These are phyloP conservation scores for Fusarium sp. DNA, from an alignment of 2,329 filamentous ascomycete species.

Conservation along the genomic window DNA sequence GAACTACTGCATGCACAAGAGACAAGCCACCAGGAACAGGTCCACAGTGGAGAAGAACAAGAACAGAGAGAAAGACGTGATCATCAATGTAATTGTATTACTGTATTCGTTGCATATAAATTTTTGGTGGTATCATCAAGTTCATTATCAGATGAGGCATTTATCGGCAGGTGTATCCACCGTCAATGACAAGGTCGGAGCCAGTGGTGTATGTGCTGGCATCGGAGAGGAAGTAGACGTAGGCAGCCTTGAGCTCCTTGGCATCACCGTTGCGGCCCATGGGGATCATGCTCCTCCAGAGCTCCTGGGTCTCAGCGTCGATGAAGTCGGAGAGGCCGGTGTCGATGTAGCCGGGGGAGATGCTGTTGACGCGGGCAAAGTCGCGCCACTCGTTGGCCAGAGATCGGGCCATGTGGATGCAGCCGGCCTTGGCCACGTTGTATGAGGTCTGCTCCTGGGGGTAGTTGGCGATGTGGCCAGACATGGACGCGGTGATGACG, in stretches of 20 bases:
- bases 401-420: conserved; percentile 61
- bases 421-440: conserved; percentile 73
- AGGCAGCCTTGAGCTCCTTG: conserved; percentile 82
- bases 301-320: conserved; percentile 74
- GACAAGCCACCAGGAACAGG: conserved; percentile 13
- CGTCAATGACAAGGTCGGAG: conserved; percentile 78
- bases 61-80: neutral
- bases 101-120: conserved; percentile 11
- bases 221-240: conserved; percentile 81
- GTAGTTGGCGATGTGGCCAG: conserved; percentile 77
- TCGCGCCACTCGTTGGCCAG: conserved; percentile 76
- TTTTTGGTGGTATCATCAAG: conserved; percentile 30
- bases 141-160: conserved; percentile 27
- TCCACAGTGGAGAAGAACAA: conserved; percentile 21
- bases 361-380: conserved; percentile 74
- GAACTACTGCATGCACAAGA: conserved; percentile 12
- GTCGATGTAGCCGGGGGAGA: conserved; percentile 77
- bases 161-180: conserved; percentile 71
- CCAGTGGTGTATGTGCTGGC: conserved; percentile 82
- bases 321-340: conserved; percentile 77
- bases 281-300: conserved; percentile 81
- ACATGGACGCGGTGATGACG: conserved; percentile 78
- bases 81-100: conserved; percentile 33
- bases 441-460: conserved; percentile 77
- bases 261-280: conserved; percentile 77